Conservation (phyloP, 192 early-diverging fungal species). For the Coemansia sp. region DNA sequence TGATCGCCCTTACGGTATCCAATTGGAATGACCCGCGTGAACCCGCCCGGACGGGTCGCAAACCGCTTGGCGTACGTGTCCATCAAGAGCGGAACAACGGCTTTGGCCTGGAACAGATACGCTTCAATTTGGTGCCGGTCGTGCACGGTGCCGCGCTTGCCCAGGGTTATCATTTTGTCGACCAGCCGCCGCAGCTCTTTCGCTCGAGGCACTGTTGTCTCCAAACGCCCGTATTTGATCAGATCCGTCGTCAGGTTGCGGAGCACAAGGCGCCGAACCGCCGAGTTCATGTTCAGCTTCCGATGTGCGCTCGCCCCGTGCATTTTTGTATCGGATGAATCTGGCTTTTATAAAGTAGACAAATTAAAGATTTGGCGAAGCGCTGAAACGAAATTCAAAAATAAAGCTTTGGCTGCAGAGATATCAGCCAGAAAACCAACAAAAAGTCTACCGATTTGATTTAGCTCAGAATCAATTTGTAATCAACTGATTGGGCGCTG, state of each 20-base stretch:
- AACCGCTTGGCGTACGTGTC: slow-evolving; percentile 82
- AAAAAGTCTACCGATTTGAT: neutral
- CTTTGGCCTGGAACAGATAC: slow-evolving; percentile 65
- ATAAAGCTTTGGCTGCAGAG: neutral
- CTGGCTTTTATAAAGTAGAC: neutral
- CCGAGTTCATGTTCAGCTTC: slow-evolving; percentile 52
- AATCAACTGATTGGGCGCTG: neutral
- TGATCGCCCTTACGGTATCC: slow-evolving; percentile 79
- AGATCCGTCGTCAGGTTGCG: slow-evolving; percentile 83
- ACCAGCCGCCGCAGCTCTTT: slow-evolving; percentile 82
- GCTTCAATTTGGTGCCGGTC: slow-evolving; percentile 62
- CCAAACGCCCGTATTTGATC: slow-evolving; percentile 84
- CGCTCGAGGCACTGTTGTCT: slow-evolving; percentile 92
- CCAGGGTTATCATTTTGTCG: slow-evolving; percentile 87
- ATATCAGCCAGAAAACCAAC: neutral
- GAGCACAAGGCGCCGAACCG: slow-evolving; percentile 73
- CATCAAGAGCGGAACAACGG: slow-evolving; percentile 79
- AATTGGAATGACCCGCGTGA: slow-evolving; percentile 81
- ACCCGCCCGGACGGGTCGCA: slow-evolving; percentile 75
- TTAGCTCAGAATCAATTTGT: neutral
- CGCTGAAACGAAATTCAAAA: neutral
- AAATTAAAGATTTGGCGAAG: neutral
- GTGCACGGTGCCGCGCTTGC: slow-evolving; percentile 68
- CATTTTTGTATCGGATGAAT: slow-evolving; percentile 17
- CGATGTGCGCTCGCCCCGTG: slow-evolving; percentile 40